A percentile compares a stretch with the other conserved stretches of the same genome.
Conservation (phyloP, 2,329 filamentous ascomycete species). For the Tolypocladium ovalisporum region DNA sequence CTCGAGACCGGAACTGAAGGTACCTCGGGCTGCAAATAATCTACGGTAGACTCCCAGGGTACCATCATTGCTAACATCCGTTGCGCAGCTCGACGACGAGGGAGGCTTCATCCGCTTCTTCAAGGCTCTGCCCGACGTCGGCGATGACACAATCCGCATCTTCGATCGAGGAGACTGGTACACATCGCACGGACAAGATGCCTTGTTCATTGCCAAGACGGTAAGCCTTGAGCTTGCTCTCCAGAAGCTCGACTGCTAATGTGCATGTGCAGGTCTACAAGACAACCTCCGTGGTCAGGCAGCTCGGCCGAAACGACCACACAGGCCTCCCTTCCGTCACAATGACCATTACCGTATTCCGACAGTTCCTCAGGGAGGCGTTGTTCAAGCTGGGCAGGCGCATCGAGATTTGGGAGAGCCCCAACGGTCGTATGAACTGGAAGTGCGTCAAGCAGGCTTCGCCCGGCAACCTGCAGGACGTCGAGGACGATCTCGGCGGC, state of each 20-base stretch:
- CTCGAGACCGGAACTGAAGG: slow-evolving; percentile 63
- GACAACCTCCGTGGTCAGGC: slow-evolving; percentile 88
- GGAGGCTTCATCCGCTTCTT: slow-evolving; percentile 95
- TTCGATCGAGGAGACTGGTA: slow-evolving; percentile 95
- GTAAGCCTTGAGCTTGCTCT: slow-evolving; percentile 26
- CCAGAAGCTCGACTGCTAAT: neutral
- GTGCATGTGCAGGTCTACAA: slow-evolving; percentile 69
- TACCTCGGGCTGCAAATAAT: slow-evolving; percentile 15
- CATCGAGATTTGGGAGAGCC: slow-evolving; percentile 78
- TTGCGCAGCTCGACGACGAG: slow-evolving; percentile 77
- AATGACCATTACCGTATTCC: slow-evolving; percentile 88
- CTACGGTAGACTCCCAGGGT: too few species aligned
- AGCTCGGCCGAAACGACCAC: slow-evolving; percentile 73
- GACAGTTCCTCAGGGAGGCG: slow-evolving; percentile 88
- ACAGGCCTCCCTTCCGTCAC: slow-evolving; percentile 88
- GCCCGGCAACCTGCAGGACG: slow-evolving; percentile 90
- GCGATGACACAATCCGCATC: slow-evolving; percentile 70
- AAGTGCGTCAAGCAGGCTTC: slow-evolving; percentile 86
- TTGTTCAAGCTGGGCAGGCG: slow-evolving; percentile 86
- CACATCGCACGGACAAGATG: slow-evolving; percentile 82
- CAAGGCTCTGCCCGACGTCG: slow-evolving; percentile 65
- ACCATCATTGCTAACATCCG: neutral
- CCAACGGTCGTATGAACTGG: slow-evolving; percentile 76
- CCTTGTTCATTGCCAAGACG: slow-evolving; percentile 69
- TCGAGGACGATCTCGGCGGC: slow-evolving; percentile 86